phyloP scores from a whole-genome alignment of 768 basidiomycete genomes.

The Jaapia argillacea region DNA sequence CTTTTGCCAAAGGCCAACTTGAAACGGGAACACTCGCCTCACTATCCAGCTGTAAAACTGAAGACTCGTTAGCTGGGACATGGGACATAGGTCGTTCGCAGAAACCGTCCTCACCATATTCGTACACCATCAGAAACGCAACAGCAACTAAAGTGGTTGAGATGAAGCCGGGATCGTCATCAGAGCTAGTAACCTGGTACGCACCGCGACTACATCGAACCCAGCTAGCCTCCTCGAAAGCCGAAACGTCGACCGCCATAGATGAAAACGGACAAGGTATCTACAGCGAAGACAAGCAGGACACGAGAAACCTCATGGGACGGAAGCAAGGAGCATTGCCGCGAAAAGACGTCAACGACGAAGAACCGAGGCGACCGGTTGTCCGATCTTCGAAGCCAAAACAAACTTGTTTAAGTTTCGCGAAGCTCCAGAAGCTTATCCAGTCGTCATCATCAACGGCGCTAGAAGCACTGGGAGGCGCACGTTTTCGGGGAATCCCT shows the following conservation, averaged over 20 bases:
- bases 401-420: no score
- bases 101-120: neutral
- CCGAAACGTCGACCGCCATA: neutral
- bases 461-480: no score
- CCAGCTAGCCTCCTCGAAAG: neutral
- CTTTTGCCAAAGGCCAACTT: neutral
- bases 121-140: neutral
- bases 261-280: no score
- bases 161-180: neutral
- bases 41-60: neutral
- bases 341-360: no score
- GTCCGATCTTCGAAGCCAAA: no score
- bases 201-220: neutral
- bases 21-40: neutral
- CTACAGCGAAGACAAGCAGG: no score
- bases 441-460: no score
- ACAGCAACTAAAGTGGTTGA: neutral
- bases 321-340: no score
- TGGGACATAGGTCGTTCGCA: neutral
- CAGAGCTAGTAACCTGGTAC: neutral
- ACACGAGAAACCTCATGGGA: no score
- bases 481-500: no score
- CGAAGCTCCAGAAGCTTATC: no score
- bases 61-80: neutral
- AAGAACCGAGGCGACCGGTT: no score